Base-by-base conservation (phyloP, 768 basidiomycete species). In the Mycena epipterygia region DNA sequence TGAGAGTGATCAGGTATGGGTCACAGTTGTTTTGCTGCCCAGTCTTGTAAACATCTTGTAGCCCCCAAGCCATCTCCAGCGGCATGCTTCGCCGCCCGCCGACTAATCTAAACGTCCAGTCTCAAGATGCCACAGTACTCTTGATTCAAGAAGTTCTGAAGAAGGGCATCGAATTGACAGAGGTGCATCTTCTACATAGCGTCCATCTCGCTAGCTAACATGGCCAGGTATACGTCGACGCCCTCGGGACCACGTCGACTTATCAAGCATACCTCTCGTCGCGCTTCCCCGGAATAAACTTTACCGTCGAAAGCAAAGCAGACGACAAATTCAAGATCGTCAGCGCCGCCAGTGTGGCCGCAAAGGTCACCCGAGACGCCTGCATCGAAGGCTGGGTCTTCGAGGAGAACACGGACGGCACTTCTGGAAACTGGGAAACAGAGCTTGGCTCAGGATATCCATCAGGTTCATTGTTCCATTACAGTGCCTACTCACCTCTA, bases 261-360 rank as follows among this genome's bases (percentile, higher is more conserved):
- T 99, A 98, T 81, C 90, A 98, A 82, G 86, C 88, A 27, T 93
- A 94, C 76, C 89, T 99, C 3, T 92, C 93, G 16, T 85, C 86
- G 9, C 77, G 91, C 35, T 99, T 98, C 79, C 94, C 95, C 0
- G 90, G 89, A 9, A 93, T 98, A 72, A 82, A 84, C 44, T 97
- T 99, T 78, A 96, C 95, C 0, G 98, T 99, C 27, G 88, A 91
- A 13, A 89, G 90, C 30, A 98, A 99, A 81, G 98, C 98, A 19
- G 98, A 99, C 77, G 91, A 92, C n/a, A 91, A 94, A 70, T 99
- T 90, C 87, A 98, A 96, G 77, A 97, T 99, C 68, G 98, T 99
- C 68, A 93, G 95, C 25, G 98, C 98, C 8, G 98, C 97, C 2
- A 96, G 95, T 78, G 95, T 99, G n/a, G 96, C 96, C 3, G 98